Evolutionary conservation across 2,329 filamentous ascomycete species (phyloP).

Genomic region (Ceratocystis cacaofunesta): DNA sequence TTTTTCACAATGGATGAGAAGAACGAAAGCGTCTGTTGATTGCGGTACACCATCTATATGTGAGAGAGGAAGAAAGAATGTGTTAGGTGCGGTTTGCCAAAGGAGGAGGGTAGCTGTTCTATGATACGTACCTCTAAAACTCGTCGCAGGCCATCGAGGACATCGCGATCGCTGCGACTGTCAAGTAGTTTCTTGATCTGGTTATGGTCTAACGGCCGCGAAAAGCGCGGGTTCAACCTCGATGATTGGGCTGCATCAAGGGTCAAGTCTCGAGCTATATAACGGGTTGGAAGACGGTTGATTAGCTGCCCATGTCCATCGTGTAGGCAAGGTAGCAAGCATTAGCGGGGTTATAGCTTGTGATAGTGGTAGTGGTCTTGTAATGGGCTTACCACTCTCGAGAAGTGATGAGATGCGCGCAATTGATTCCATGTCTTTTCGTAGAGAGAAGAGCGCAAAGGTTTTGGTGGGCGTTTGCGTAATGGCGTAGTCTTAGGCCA

Average conservation of each 20-base stretch:
- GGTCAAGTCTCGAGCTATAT: conserved; percentile 79
- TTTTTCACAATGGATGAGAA: conserved; percentile 99
- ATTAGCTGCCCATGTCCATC: conserved; percentile 4
- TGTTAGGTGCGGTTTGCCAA: background rate
- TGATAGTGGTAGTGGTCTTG: background rate
- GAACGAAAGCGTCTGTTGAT: conserved; percentile 75
- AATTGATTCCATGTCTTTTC: conserved; percentile 71
- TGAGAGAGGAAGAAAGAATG: background rate
- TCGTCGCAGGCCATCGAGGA: conserved; percentile 77
- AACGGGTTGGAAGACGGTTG: background rate
- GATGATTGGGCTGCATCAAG: conserved; percentile 91
- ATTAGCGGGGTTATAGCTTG: background rate
- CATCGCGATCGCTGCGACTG: conserved; percentile 81
- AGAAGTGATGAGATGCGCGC: conserved; percentile 85
- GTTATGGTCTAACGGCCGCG: conserved; percentile 54
- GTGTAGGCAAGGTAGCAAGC: conserved; percentile 1
- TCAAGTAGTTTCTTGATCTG: conserved; percentile 93
- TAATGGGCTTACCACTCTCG: conserved; percentile 59
- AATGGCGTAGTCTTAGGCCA: too few relatives aligned
- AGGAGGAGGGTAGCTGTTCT: conserved; percentile 10
- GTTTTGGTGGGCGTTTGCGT: background rate
- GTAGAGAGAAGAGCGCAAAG: background rate
- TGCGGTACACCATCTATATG: conserved; percentile 79
- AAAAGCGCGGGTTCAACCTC: conserved; percentile 46
- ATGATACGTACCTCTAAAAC: conserved; percentile 58